Evolutionary conservation across 2,329 filamentous ascomycete genomes (phyloP).

Genomic region (Nemania abortiva): DNA sequence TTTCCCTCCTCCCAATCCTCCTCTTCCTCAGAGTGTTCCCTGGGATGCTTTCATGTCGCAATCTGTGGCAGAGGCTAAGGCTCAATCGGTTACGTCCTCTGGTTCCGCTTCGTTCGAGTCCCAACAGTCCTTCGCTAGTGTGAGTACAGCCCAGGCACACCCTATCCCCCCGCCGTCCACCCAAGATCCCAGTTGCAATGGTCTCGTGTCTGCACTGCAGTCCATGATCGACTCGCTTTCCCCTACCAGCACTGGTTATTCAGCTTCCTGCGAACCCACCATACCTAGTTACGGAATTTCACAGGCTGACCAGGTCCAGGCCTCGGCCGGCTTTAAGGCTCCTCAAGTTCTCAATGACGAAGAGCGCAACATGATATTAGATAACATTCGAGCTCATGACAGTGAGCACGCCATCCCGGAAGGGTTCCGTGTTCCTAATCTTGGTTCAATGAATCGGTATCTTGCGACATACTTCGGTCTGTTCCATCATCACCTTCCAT

Average conservation of each 20-base stretch:
- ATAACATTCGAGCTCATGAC: conserved; percentile 86
- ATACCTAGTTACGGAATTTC: conserved; percentile 62
- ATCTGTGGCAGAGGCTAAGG: conserved; percentile 76
- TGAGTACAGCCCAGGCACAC: conserved; percentile 68
- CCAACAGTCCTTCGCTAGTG: conserved; percentile 71
- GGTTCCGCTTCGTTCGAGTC: conserved; percentile 75
- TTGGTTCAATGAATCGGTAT: conserved; percentile 88
- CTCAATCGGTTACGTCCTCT: conserved; percentile 78
- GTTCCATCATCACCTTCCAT: conserved; percentile 96
- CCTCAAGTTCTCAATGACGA: conserved; percentile 88
- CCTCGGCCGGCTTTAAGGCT: conserved; percentile 75
- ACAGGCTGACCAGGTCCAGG: conserved; percentile 76
- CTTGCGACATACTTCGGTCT: conserved; percentile 95
- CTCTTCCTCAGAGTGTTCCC: conserved; percentile 81
- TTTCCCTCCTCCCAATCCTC: conserved; percentile 80
- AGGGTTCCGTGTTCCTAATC: conserved; percentile 86
- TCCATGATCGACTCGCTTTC: conserved; percentile 80
- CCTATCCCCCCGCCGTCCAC: conserved; percentile 74
- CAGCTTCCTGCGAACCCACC: conserved; percentile 30
- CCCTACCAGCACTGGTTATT: conserved; percentile 74
- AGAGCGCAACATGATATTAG: conserved; percentile 84
- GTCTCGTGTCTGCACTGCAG: conserved; percentile 73
- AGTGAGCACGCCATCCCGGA: conserved; percentile 85
- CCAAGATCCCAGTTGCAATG: conserved; percentile 67
- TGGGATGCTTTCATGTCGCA: conserved; percentile 91